Evolutionary conservation across 1,284 basidiomycete species (phyloP).

Genomic region (Ustilago crameri): DNA sequence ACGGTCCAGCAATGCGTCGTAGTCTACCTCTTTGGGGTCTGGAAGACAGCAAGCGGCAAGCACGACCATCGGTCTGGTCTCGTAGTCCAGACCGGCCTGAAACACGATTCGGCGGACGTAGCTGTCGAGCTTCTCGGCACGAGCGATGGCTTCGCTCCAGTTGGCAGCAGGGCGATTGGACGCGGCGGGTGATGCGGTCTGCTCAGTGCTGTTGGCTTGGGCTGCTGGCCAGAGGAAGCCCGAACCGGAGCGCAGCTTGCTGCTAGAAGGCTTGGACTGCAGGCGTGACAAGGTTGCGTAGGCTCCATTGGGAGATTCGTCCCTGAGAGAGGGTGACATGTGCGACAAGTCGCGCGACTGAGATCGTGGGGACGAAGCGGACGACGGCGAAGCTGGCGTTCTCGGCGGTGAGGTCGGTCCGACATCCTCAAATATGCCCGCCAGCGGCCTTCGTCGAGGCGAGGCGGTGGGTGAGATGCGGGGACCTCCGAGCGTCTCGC

Average conservation of each 20-base stretch:
- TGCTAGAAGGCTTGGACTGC: constrained; percentile 31
- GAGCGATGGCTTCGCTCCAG: constrained; percentile 51
- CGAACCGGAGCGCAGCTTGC: constrained; percentile 31
- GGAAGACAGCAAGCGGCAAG: constrained; percentile 77
- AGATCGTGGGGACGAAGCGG: constrained; percentile 11
- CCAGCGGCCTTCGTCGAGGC: constrained; percentile 28
- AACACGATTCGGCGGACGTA: constrained; percentile 80
- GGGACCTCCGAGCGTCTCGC: constrained; percentile 4
- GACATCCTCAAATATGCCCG: constrained; percentile 38
- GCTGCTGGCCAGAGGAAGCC: constrained; percentile 37
- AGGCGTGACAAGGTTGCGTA: constrained; percentile 43
- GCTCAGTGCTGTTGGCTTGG: background rate
- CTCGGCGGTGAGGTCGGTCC: constrained; percentile 18
- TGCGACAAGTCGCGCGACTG: constrained; percentile 18
- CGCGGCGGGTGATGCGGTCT: constrained; percentile 7
- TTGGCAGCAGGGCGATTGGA: constrained; percentile 57
- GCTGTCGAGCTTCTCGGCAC: constrained; percentile 70
- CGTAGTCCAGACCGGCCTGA: constrained; percentile 86
- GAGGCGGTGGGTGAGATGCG: constrained; percentile 23
- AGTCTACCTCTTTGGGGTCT: constrained; percentile 79
- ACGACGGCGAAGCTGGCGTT: constrained; percentile 14
- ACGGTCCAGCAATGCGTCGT: constrained; percentile 77
- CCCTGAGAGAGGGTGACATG: constrained; percentile 16
- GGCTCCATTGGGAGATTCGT: constrained; percentile 36
- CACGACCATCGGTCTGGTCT: constrained; percentile 88